Evolutionary conservation across 176 grass and related monocot species (phyloP).

Genomic region (Pontederia paniculata): DNA sequence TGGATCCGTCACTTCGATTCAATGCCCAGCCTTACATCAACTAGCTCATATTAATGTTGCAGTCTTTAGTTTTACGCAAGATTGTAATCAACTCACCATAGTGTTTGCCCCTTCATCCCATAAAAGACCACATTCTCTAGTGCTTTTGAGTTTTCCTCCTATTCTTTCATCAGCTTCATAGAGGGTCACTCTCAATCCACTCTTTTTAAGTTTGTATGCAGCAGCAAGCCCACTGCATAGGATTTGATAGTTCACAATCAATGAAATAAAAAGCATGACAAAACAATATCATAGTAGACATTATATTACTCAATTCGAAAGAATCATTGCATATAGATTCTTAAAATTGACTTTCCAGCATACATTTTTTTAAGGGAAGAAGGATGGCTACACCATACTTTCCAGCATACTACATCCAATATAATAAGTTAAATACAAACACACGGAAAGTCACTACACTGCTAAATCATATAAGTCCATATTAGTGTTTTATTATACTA

Average conservation of each 20-base stretch:
- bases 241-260: slow-evolving; percentile 2
- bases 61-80: background rate
- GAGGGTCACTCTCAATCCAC: slow-evolving; percentile 64
- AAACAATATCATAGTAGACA: too few relatives aligned
- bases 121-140: slow-evolving; percentile 56
- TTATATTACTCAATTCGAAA: too few relatives aligned
- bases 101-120: slow-evolving; percentile 99
- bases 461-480: too few relatives aligned
- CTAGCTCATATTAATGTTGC: background rate
- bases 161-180: slow-evolving; percentile 62
- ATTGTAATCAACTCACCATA: slow-evolving; percentile 49
- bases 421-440: too few relatives aligned
- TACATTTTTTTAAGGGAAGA: too few relatives aligned
- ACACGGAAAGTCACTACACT: too few relatives aligned
- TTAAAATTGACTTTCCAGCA: too few relatives aligned
- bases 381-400: too few relatives aligned
- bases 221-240: slow-evolving; percentile 66
- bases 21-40: background rate
- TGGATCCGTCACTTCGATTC: background rate
- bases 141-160: slow-evolving; percentile 84
- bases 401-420: too few relatives aligned
- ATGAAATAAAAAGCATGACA: too few relatives aligned
- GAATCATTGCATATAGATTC: too few relatives aligned
- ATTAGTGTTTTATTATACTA: too few relatives aligned
- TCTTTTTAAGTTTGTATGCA: slow-evolving; percentile 68